phyloP scores from a whole-genome alignment of 768 basidiomycete species.

The Tylopilus rubrobrunneus region DNA sequence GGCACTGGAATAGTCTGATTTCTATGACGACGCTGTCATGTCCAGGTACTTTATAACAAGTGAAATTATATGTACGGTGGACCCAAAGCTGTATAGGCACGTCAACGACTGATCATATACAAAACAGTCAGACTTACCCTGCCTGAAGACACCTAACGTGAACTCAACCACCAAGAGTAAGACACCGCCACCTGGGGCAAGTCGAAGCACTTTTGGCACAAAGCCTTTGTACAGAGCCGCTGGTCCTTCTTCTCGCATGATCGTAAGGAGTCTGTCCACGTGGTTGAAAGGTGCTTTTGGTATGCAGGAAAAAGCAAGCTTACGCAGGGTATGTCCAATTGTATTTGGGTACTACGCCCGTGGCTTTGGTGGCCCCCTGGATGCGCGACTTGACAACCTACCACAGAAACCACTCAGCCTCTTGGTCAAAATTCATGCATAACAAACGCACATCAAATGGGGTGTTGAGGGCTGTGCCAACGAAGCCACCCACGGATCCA shows the following conservation, averaged over 20 bases:
- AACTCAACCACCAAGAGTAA: slow-evolving; percentile 91
- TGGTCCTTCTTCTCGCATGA: slow-evolving; percentile 83
- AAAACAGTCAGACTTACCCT: slow-evolving; percentile 39
- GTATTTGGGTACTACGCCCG: slow-evolving; percentile 81
- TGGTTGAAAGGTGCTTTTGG: not conserved
- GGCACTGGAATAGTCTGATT: not conserved
- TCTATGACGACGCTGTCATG: not conserved
- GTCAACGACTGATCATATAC: not conserved
- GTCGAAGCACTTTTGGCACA: slow-evolving; percentile 88
- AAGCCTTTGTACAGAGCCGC: slow-evolving; percentile 93
- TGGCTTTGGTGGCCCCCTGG: slow-evolving; percentile 63
- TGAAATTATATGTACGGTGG: slow-evolving; percentile 29
- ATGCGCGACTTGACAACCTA: slow-evolving; percentile 97
- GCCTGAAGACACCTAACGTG: slow-evolving; percentile 72
- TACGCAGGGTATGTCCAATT: slow-evolving; percentile 93
- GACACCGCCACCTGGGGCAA: slow-evolving; percentile 95
- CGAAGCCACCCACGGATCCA: slow-evolving; percentile 84
- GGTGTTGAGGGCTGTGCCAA: slow-evolving; percentile 89
- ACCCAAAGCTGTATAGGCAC: slow-evolving; percentile 21
- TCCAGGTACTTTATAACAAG: not conserved
- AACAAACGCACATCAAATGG: slow-evolving; percentile 54
- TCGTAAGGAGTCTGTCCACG: slow-evolving; percentile 52
- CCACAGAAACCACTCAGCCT: not conserved
- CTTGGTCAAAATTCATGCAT: not conserved
- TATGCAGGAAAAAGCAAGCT: slow-evolving; percentile 9